Percentiles rank a stretch among this genome's conserved stretches.
Evolutionary conservation across 805 yeast genomes (phyloP).

Genomic region (Lipomyces kockii): DNA sequence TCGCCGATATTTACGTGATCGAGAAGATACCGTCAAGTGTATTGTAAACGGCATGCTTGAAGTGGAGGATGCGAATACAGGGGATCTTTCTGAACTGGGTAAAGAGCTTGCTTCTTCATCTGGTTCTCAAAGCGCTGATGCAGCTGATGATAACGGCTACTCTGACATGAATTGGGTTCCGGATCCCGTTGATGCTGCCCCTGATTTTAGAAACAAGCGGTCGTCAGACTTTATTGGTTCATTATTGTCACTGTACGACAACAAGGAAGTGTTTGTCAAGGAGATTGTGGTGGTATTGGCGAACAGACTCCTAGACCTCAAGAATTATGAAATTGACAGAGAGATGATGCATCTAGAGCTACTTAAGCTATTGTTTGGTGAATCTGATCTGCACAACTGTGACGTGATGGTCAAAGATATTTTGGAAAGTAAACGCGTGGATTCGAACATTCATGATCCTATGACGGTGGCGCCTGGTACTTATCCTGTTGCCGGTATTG

Average conservation of each 20-base stretch:
- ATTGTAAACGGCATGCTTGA: conserved; percentile 73
- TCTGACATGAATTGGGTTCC: conserved; percentile 71
- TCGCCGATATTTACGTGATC: conserved; percentile 66
- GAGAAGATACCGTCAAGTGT: conserved; percentile 72
- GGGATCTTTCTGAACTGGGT: conserved; percentile 59
- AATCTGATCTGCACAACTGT: conserved; percentile 64
- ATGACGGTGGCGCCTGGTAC: conserved; percentile 3
- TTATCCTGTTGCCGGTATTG: conserved; percentile 37
- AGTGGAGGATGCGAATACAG: conserved; percentile 51
- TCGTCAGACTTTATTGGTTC: conserved; percentile 69
- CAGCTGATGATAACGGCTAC: conserved; percentile 47
- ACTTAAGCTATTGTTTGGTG: conserved; percentile 68
- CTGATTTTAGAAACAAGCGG: conserved; percentile 58
- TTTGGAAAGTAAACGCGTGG: conserved; percentile 56
- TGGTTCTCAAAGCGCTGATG: conserved; percentile 25
- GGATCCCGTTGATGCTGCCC: conserved; percentile 88
- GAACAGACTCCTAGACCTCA: conserved; percentile 53
- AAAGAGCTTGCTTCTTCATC: conserved; percentile 31
- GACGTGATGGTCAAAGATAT: conserved; percentile 87
- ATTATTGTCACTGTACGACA: conserved; percentile 71
- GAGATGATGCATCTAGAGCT: conserved; percentile 51
- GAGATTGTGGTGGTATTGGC: conserved; percentile 70
- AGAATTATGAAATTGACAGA: conserved; percentile 40
- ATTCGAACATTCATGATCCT: conserved; percentile 46
- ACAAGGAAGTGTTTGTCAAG: conserved; percentile 65